phyloP scores from a whole-genome alignment of 1,284 basidiomycete species.

The Megacollybia platyphylla region DNA sequence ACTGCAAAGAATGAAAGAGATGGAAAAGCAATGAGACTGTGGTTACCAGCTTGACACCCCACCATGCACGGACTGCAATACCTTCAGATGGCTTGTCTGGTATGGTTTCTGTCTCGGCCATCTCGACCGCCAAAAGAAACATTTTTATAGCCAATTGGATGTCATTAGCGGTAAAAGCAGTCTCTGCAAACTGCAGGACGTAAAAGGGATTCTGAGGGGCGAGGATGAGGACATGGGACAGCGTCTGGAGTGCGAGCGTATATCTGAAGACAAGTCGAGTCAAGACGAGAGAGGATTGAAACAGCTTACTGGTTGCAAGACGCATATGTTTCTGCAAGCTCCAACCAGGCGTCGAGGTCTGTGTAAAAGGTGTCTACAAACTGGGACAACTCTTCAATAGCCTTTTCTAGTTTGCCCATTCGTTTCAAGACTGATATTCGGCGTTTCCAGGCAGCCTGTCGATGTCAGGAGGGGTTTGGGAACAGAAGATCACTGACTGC shows the following conservation, averaged over 20 bases:
- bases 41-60: slow-evolving; percentile 64
- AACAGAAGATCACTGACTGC: slow-evolving; percentile 36
- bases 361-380: slow-evolving; percentile 91
- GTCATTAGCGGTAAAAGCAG: slow-evolving; percentile 70
- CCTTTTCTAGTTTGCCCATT: slow-evolving; percentile 47
- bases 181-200: slow-evolving; percentile 76
- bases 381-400: slow-evolving; percentile 64
- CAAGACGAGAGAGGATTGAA: slow-evolving; percentile 3
- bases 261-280: slow-evolving; percentile 27
- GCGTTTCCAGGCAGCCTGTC: slow-evolving; percentile 74
- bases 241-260: slow-evolving; percentile 53
- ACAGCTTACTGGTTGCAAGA: slow-evolving; percentile 60
- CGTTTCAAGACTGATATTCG: slow-evolving; percentile 61
- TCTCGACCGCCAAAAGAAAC: slow-evolving; percentile 75
- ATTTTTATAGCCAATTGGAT: slow-evolving; percentile 72
- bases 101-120: slow-evolving; percentile 53
- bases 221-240: slow-evolving; percentile 75
- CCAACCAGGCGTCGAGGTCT: slow-evolving; percentile 87
- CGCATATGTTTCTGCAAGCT: slow-evolving; percentile 84
- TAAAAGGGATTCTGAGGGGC: slow-evolving; percentile 81
- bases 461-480: neutral
- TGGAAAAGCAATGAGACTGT: neutral
- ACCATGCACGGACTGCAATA: slow-evolving; percentile 66
- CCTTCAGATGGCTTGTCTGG: slow-evolving; percentile 19
- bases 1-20: slow-evolving; percentile 1